A percentile compares a stretch with the other conserved stretches of the same genome.
Conservation (phyloP, 2,329 filamentous ascomycete genomes). For the Trichoderma breve region DNA sequence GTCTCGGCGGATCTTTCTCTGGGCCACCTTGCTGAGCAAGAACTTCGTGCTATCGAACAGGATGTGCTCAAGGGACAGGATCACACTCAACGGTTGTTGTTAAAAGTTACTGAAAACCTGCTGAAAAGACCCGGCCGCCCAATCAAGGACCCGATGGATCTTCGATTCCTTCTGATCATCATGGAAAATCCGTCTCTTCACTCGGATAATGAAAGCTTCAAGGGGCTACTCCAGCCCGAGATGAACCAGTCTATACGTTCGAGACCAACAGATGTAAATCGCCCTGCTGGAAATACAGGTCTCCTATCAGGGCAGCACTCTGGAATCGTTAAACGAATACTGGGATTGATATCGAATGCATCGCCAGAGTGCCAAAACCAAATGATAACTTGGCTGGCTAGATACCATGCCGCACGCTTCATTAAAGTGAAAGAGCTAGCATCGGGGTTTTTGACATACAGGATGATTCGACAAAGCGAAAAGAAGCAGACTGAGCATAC, state of each 20-base stretch:
- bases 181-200: slow-evolving; percentile 76
- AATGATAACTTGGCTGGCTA: slow-evolving; percentile 74
- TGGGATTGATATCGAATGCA: slow-evolving; percentile 76
- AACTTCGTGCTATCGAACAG: slow-evolving; percentile 46
- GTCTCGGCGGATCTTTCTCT: slow-evolving; percentile 36
- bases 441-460: slow-evolving; percentile 76
- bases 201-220: slow-evolving; percentile 39
- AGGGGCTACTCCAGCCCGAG: slow-evolving; percentile 40
- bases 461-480: slow-evolving; percentile 68
- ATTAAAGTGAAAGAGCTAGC: slow-evolving; percentile 72
- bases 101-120: slow-evolving; percentile 76
- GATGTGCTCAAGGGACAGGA: slow-evolving; percentile 58
- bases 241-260: slow-evolving; percentile 1
- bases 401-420: slow-evolving; percentile 66
- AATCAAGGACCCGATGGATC: slow-evolving; percentile 65
- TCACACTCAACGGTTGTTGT: slow-evolving; percentile 65
- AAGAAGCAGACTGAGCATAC: slow-evolving; percentile 57
- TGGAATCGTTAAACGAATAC: slow-evolving; percentile 78
- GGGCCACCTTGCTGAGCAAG: slow-evolving; percentile 35
- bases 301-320: slow-evolving; percentile 67
- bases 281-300: slow-evolving; percentile 35
- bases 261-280: slow-evolving; percentile 24
- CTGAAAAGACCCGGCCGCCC: slow-evolving; percentile 75
- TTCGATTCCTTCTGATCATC: slow-evolving; percentile 75
- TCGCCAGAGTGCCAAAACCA: slow-evolving; percentile 73